Percentiles rank a stretch among this genome's conserved stretches.
These are phyloP conservation scores for Ehretia macrophylla DNA, from an alignment of 257 asterid genomes.

Conservation along the genomic window DNA sequence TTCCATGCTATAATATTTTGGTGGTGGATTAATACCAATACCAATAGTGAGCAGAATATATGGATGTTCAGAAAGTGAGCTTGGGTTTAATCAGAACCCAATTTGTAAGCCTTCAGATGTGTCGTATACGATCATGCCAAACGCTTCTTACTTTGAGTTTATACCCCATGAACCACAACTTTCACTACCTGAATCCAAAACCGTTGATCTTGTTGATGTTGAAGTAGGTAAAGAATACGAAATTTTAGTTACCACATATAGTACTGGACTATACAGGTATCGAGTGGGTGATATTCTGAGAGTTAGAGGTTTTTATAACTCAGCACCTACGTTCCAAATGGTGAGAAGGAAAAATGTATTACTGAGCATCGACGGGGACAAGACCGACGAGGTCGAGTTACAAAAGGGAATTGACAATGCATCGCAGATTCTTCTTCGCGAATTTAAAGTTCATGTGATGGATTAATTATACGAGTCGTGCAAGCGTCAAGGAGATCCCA, in stretches of 20 bases:
- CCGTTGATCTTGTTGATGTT: conserved; percentile 28
- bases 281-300: conserved; percentile 39
- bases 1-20: conserved; percentile 35
- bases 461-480: conserved; percentile 42
- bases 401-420: conserved; percentile 9
- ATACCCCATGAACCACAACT: conserved; percentile 17
- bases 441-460: conserved; percentile 12
- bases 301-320: conserved; percentile 30
- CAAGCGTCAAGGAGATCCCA: conserved; percentile 20
- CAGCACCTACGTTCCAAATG: conserved; percentile 29
- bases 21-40: conserved; percentile 36
- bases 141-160: conserved; percentile 43
- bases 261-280: conserved; percentile 34
- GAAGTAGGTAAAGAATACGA: conserved; percentile 41
- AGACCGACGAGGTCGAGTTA: conserved; percentile 36
- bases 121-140: conserved; percentile 41
- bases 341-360: conserved; percentile 28
- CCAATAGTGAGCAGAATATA: conserved; percentile 20
- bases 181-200: conserved; percentile 1
- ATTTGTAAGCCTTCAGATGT: conserved; percentile 31
- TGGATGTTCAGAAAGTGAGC: conserved; percentile 38
- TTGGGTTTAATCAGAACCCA: conserved; percentile 38
- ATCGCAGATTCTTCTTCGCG: conserved; percentile 2
- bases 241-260: conserved; percentile 31
- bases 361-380: conserved; percentile 33